Base-by-base conservation (phyloP, 225 moss, liverwort and hornwort species). In the Antitrichia curtipendula region DNA sequence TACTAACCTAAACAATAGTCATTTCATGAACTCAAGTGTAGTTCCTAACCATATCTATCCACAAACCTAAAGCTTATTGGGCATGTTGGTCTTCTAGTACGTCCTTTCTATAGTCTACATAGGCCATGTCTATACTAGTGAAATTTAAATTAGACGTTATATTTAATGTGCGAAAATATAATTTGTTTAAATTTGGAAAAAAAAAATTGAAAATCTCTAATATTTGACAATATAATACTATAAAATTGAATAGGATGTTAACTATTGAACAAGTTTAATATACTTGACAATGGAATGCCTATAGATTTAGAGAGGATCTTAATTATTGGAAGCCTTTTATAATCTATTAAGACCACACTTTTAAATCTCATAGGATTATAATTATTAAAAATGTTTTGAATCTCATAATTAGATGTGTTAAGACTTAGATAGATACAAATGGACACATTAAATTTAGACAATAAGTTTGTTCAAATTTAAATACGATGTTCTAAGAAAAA, bases 161-260 rank as follows among this genome's bases (percentile, higher is more conserved):
- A 40, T 40, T 40, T 13, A 13, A 5, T 69, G 15, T 69, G 8
- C 8, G 2, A 69, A 8, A 5, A 16, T 71, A 1, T 1, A 70
- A 25, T 70, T 14, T 9, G 3, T 70, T 24, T 8, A 40, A 40
- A 25, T 40, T 24, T 40, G 4, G 8, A 3, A 41, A 14, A 4
- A 1, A 25, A 15, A 8, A 0, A 43, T 41, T 41, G 2, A 0
- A 9, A 25, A 16, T 71, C 9, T 71, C 0, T 45, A 6, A 28
- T 72, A 45, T 28, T 72, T 28, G 28, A 43, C 9, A 72, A 43
- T 16, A 27, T 3, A 27, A 16, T 1, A 1, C 5, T 15, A 9
- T 9, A 71, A 72, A 71, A 45, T 45, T 72, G 6, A 11, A 66
- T 38, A 20, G 8, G 21, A 68, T 20, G 11, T n/a, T 66, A 66